Conservation (phyloP, 1,284 basidiomycete genomes). For the Ceratorhiza oryzae-sativae region DNA sequence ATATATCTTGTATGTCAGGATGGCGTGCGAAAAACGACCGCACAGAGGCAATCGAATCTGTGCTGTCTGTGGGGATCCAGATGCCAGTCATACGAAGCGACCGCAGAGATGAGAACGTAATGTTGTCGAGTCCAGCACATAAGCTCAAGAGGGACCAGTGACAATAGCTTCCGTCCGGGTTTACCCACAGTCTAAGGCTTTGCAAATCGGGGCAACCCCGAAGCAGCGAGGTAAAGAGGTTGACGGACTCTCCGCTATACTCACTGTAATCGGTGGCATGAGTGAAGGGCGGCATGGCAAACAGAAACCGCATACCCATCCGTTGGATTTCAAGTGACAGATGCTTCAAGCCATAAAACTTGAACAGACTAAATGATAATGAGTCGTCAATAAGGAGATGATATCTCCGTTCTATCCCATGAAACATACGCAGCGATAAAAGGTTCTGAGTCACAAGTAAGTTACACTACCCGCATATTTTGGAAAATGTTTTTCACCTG, state of each 20-base stretch:
- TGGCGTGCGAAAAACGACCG: background rate
- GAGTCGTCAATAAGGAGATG: too few relatives aligned
- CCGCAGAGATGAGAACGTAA: background rate
- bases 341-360: too few relatives aligned
- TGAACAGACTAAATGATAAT: too few relatives aligned
- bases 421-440: too few relatives aligned
- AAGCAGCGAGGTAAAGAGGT: background rate
- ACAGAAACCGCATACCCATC: too few relatives aligned
- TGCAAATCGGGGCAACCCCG: background rate
- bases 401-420: too few relatives aligned
- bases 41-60: background rate
- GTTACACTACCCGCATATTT: too few relatives aligned
- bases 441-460: too few relatives aligned
- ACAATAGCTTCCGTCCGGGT: background rate
- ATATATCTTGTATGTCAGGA: background rate
- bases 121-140: background rate
- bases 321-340: too few relatives aligned
- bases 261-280: background rate
- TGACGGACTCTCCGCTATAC: background rate
- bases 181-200: background rate
- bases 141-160: background rate
- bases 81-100: background rate
- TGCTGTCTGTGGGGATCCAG: background rate
- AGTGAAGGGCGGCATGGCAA: too few relatives aligned
- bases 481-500: too few relatives aligned